Percentiles rank a stretch among this genome's conserved stretches.
Conservation (phyloP, 2,329 filamentous ascomycete species). For the Sarocladium kiliense region DNA sequence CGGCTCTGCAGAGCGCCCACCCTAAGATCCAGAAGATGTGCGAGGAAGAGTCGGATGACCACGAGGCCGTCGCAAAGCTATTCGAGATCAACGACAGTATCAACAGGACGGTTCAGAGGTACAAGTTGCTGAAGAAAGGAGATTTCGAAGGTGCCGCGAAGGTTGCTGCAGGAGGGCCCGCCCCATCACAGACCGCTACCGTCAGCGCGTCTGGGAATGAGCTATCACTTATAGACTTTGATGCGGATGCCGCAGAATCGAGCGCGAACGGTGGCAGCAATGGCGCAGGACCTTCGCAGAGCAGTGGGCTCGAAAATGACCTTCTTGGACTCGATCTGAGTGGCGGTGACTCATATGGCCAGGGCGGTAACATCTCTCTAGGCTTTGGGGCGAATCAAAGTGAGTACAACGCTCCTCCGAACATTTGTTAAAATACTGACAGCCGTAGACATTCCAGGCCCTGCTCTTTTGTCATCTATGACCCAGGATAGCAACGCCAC, state of each 20-base stretch:
- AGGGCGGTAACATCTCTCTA: constrained; percentile 77
- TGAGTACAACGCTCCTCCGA: constrained; percentile 31
- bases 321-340: constrained; percentile 82
- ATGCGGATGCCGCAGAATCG: constrained; percentile 55
- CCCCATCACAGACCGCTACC: constrained; percentile 51
- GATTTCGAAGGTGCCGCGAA: constrained; percentile 78
- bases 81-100: constrained; percentile 99
- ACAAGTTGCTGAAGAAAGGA: constrained; percentile 93
- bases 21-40: constrained; percentile 99
- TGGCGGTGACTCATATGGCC: constrained; percentile 57
- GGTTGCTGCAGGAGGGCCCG: constrained; percentile 72
- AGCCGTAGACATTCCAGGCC: constrained; percentile 55
- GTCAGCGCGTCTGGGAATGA: constrained; percentile 54
- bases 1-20: constrained; percentile 84
- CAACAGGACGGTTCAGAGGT: constrained; percentile 90
- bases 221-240: constrained; percentile 91
- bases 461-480: constrained; percentile 58
- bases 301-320: constrained; percentile 78
- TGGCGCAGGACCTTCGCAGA: constrained; percentile 34
- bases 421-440: constrained; percentile 18
- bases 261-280: constrained; percentile 41
- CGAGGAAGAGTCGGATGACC: constrained; percentile 95
- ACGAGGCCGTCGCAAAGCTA: constrained; percentile 90
- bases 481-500: constrained; percentile 56
- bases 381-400: constrained; percentile 68